Base-by-base conservation (phyloP, 2,329 filamentous ascomycete genomes). In the Fusarium austroafricanum region DNA sequence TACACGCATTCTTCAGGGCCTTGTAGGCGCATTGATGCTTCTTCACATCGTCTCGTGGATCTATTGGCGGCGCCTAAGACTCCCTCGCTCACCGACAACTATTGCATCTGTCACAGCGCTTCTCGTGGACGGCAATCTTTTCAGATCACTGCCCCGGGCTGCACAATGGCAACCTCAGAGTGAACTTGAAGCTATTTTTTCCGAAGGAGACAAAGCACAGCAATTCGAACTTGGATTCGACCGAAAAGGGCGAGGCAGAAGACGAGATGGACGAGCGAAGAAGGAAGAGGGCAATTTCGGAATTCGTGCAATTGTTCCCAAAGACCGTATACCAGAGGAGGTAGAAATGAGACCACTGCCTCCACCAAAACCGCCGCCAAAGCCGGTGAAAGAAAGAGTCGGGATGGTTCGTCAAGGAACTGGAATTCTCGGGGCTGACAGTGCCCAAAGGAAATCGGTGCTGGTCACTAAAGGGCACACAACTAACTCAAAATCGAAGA, bases 101-200 rank as follows among this genome's bases (percentile, higher is more conserved):
- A 78, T 81, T 49, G 79, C 79, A n/a, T 77, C 76, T n/a, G 59
- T 76, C 20, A 77, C 77, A 0, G 77, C 77, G 2, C 68, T 80
- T 23, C 71, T 81, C 4, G 78, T 74, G 2, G 79, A 80, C 26
- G 79, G 79, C 2, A 80, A 81, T 58, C 57, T 80, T 5, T 70
- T 79, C 35, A 65, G 42, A 33, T 55, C 68, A n/a, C 26, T 74
- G 7, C 72, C 72, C 1, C 69, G 65, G 8, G 71, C 56, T 3
- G 72, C 71, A 10, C 72, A 74, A 54, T 74, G 72, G 72, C 71
- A 74, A 23, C 60, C 67, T 20, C 51, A 55, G 12, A 46, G 47
- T 15, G 71, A 74, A 15, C 54, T 74, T 11, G 54, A 71, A 38
- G 29, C 57, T 3, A 57, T 59, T 3, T 69, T 72, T 18, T 49